Percentiles rank a stretch among this genome's conserved stretches.
These are phyloP conservation scores for Suillus subluteus DNA, from an alignment of 768 basidiomycete genomes.

Conservation along the genomic window DNA sequence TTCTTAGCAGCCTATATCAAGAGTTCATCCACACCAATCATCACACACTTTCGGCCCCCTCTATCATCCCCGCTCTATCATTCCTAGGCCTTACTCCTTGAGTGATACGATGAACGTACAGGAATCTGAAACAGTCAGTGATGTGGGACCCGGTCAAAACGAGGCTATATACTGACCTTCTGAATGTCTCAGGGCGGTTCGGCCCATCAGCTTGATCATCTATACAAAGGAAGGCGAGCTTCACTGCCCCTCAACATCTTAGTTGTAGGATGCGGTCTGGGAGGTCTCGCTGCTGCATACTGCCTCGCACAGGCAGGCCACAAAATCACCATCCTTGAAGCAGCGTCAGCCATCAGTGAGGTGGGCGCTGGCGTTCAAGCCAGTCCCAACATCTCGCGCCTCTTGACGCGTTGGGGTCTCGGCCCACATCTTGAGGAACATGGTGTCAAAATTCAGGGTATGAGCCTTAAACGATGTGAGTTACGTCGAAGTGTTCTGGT, in stretches of 20 bases:
- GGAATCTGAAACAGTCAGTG: not conserved
- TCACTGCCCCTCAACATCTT: constrained; percentile 37
- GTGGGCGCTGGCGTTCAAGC: constrained; percentile 59
- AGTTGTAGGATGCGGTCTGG: constrained; percentile 57
- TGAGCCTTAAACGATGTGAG: constrained; percentile 49
- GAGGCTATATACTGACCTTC: not conserved
- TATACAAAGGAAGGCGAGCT: constrained; percentile 32
- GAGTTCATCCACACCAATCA: not conserved
- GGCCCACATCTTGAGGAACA: constrained; percentile 41
- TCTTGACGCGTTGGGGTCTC: constrained; percentile 57
- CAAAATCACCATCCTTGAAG: constrained; percentile 51
- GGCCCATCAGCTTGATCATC: constrained; percentile 7
- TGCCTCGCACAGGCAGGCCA: constrained; percentile 51
- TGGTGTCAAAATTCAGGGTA: constrained; percentile 41
- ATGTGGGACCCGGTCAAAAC: not conserved
- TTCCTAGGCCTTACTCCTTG: not conserved
- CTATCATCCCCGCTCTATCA: not conserved
- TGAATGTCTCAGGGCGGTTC: not conserved
- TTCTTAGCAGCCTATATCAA: constrained; percentile 9
- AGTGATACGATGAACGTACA: not conserved
- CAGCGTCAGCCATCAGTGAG: constrained; percentile 43
- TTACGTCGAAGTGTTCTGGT: not conserved
- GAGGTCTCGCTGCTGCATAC: constrained; percentile 51
- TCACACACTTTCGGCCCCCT: not conserved
- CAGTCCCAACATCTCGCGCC: constrained; percentile 43